These are phyloP conservation scores for Takashimella tepidaria DNA, from an alignment of 1,284 basidiomycete species.

Conservation along the genomic window DNA sequence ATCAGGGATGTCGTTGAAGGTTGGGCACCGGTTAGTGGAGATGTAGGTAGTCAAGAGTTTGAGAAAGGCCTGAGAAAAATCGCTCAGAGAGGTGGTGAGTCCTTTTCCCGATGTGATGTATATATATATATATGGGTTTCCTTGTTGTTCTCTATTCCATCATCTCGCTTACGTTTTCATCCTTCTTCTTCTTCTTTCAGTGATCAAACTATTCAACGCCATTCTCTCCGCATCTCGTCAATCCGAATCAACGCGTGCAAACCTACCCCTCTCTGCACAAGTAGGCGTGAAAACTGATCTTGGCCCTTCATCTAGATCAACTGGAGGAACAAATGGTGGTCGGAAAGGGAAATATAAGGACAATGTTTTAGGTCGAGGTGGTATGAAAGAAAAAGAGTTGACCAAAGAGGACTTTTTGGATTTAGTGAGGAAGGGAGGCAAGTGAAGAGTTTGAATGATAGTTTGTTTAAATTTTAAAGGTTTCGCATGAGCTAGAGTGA, in stretches of 20 bases:
- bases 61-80: conserved; percentile 47
- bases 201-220: conserved; percentile 50
- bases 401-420: conserved; percentile 50
- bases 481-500: too few relatives aligned
- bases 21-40: conserved; percentile 32
- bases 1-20: conserved; percentile 45
- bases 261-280: conserved; percentile 27
- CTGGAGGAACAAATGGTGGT: too few relatives aligned
- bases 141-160: background rate
- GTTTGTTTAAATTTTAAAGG: background rate
- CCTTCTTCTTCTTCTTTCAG: conserved; percentile 28
- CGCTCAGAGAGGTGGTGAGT: conserved; percentile 49
- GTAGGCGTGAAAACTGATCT: conserved; percentile 37
- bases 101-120: too few relatives aligned
- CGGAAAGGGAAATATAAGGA: conserved; percentile 45
- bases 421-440: conserved; percentile 42
- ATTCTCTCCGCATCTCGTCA: conserved; percentile 45
- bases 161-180: background rate
- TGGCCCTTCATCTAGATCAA: background rate
- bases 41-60: conserved; percentile 44
- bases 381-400: conserved; percentile 37
- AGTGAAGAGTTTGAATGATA: background rate
- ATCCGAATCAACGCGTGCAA: conserved; percentile 29
- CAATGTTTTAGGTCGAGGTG: conserved; percentile 45
- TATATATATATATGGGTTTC: too few relatives aligned